Percentiles rank a stretch among this genome's conserved stretches.
phyloP scores from a whole-genome alignment of 139 green algal species.

The Deuterostichococcus epilithicus region DNA sequence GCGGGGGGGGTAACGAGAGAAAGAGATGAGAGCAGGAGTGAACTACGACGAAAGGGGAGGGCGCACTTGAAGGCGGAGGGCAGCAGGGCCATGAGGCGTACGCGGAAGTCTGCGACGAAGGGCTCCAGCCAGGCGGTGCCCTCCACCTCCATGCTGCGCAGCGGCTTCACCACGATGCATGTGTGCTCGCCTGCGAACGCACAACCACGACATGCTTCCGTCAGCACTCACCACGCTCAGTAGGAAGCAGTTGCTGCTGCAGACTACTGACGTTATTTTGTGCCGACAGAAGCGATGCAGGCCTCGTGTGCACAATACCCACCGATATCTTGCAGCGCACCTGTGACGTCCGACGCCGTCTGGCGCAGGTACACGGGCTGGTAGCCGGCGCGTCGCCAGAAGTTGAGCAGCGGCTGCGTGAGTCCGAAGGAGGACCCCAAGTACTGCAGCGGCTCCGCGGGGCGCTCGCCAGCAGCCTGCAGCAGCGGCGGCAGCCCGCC shows the following conservation, averaged over 20 bases:
- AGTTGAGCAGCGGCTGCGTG: conserved; percentile 88
- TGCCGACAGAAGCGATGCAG: background rate
- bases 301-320: too few species aligned
- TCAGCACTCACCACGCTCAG: too few species aligned
- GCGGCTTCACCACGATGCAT: conserved; percentile 78
- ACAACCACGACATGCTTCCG: too few species aligned
- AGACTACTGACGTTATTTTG: too few species aligned
- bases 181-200: conserved; percentile 91
- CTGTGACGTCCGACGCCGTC: conserved; percentile 76
- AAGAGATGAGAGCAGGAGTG: too few species aligned
- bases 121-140: conserved; percentile 66
- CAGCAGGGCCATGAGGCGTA: conserved; percentile 46
- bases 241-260: too few species aligned
- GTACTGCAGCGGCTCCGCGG: conserved; percentile 89
- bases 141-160: conserved; percentile 58
- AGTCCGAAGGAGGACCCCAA: conserved; percentile 90
- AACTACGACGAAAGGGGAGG: too few species aligned
- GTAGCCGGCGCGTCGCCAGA: conserved; percentile 81
- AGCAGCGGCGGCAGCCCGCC: conserved; percentile 85
- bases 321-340: background rate
- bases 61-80: conserved; percentile 27
- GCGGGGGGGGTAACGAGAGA: too few species aligned
- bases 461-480: conserved; percentile 66
- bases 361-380: conserved; percentile 92
- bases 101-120: conserved; percentile 80